A percentile compares a stretch with the other conserved stretches of the same genome.
These are phyloP conservation scores for Tylopilus felleus DNA, from an alignment of 768 basidiomycete genomes.

Conservation along the genomic window DNA sequence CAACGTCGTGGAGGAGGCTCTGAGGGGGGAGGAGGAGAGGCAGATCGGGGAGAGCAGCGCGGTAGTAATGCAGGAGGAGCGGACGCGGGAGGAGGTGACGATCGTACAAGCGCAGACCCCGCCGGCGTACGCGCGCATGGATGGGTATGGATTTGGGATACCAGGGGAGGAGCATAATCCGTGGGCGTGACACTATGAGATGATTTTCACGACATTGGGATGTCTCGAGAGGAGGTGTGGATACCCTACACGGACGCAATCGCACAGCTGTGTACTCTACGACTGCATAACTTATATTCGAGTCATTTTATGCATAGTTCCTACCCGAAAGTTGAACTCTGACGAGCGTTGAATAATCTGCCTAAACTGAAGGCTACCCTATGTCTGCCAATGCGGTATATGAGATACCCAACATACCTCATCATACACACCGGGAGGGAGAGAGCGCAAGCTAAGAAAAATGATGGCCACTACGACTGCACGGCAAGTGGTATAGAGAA, in stretches of 20 bases:
- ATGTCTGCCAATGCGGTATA: neutral
- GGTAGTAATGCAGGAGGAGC: neutral
- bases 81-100: neutral
- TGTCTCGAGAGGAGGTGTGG: too few relatives aligned
- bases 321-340: too few relatives aligned
- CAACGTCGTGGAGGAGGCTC: neutral
- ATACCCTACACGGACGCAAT: neutral
- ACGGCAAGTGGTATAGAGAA: neutral
- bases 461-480: neutral
- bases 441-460: neutral
- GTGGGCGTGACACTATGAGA: conserved; percentile 17
- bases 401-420: neutral
- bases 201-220: neutral
- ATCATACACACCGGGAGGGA: neutral
- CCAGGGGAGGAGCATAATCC: conserved; percentile 24
- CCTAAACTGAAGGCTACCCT: too few relatives aligned
- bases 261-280: neutral
- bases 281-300: neutral
- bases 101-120: conserved; percentile 18
- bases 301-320: neutral
- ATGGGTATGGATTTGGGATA: conserved; percentile 8
- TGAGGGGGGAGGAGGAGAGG: neutral
- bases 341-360: too few relatives aligned
- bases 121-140: conserved; percentile 12
- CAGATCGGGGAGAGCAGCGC: neutral